A percentile compares a stretch with the other conserved stretches of the same genome.
phyloP scores from a whole-genome alignment of 2,329 filamentous ascomycete genomes.

The Calonectria henricotiae region DNA sequence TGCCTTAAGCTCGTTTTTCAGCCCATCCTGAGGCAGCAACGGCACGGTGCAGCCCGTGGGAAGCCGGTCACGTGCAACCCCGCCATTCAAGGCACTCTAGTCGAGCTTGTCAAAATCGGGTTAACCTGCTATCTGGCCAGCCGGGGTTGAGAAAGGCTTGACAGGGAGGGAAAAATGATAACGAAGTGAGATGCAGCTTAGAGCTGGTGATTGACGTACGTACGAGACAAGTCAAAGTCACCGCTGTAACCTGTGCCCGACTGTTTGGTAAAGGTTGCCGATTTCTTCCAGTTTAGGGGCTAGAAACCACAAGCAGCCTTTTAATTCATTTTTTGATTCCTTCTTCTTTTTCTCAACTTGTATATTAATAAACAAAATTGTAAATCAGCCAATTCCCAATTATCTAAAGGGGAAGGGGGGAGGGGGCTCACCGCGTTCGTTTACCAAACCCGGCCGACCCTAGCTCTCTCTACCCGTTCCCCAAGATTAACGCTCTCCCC shows the following conservation, averaged over 20 bases:
- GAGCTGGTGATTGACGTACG: conserved; percentile 19
- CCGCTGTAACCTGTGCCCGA: conserved; percentile 8
- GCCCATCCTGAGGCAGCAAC: conserved; percentile 11
- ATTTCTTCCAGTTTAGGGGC: no score
- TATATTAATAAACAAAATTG: not conserved
- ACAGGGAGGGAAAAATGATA: conserved; percentile 13
- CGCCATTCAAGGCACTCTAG: not conserved
- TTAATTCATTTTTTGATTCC: not conserved
- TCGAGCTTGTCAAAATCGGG: conserved; percentile 13
- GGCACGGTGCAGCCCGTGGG: not conserved
- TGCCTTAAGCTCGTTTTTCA: conserved; percentile 7
- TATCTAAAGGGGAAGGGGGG: no score
- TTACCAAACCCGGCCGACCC: conserved; percentile 4
- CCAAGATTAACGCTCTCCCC: not conserved
- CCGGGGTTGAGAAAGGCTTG: not conserved
- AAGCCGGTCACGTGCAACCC: conserved; percentile 23
- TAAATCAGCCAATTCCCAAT: no score
- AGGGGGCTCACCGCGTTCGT: not conserved
- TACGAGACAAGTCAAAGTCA: conserved; percentile 27
- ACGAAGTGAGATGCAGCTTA: conserved; percentile 12
- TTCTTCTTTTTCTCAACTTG: conserved; percentile 6
- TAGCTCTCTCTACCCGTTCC: not conserved
- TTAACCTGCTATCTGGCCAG: conserved; percentile 31
- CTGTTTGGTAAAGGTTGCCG: conserved; percentile 5
- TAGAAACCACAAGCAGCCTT: not conserved